Conservation (phyloP, 768 basidiomycete species). For the Naematelia encephala region DNA sequence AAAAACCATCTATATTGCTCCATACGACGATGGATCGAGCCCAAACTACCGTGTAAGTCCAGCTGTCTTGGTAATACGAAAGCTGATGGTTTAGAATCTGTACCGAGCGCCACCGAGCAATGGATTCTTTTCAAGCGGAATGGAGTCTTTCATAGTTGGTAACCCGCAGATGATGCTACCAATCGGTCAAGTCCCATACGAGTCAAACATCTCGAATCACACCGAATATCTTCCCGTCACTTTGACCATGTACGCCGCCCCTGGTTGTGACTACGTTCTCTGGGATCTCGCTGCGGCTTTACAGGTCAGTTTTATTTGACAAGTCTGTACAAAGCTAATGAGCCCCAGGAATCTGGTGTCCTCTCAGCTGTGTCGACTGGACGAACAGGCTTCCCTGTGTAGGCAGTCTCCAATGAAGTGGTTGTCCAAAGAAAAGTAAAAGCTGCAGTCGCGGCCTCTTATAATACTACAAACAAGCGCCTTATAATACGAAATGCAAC, state of each 20-base stretch:
- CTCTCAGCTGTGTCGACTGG: conserved; percentile 3
- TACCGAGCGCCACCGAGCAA: conserved; percentile 14
- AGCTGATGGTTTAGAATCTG: conserved; percentile 10
- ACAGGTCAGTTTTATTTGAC: conserved; percentile 18
- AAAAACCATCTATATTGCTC: conserved; percentile 22
- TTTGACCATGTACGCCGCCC: conserved; percentile 30
- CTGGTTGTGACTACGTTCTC: conserved; percentile 41
- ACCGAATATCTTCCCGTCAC: conserved; percentile 43
- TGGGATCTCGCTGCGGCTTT: conserved; percentile 38
- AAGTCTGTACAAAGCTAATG: not conserved
- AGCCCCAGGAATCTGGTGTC: conserved; percentile 7
- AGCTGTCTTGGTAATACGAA: not conserved
- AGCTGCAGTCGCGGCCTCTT: not conserved
- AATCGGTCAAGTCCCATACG: conserved; percentile 37
- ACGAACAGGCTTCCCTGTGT: not conserved
- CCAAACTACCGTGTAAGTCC: conserved; percentile 28
- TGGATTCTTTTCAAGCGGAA: conserved; percentile 8
- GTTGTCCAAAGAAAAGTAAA: not conserved
- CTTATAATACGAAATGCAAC: not conserved
- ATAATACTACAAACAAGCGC: not conserved
- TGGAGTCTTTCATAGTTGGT: conserved; percentile 17
- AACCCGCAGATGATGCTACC: conserved; percentile 34
- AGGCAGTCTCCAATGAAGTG: not conserved
- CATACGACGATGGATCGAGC: conserved; percentile 13
- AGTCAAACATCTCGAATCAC: conserved; percentile 31